Evolutionary conservation across 495 filamentous ascomycete species (phyloP).

Genomic region (Xylaria longipes): DNA sequence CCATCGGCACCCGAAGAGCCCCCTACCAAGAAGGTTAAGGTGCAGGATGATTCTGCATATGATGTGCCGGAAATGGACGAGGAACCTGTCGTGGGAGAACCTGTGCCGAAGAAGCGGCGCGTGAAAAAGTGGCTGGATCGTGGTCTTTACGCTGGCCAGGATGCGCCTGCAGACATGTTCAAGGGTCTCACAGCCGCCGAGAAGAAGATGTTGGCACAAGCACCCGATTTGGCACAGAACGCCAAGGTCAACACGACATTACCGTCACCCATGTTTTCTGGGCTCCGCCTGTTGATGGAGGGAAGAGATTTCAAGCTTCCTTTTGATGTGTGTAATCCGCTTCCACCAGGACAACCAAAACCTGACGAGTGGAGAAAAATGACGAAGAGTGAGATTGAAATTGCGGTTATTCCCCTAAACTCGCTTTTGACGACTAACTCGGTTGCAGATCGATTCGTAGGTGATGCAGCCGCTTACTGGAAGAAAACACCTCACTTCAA

Average conservation of each 20-base stretch:
- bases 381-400: constrained; percentile 72
- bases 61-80: constrained; percentile 50
- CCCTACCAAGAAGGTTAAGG: constrained; percentile 52
- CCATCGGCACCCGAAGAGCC: constrained; percentile 33
- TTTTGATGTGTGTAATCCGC: constrained; percentile 85
- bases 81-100: constrained; percentile 43
- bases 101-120: constrained; percentile 50
- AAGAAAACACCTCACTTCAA: constrained; percentile 76
- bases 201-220: constrained; percentile 64
- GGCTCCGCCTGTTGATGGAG: constrained; percentile 62
- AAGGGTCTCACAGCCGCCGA: constrained; percentile 64
- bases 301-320: constrained; percentile 86
- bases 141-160: constrained; percentile 90
- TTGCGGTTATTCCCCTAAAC: constrained; percentile 15
- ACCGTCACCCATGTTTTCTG: constrained; percentile 51
- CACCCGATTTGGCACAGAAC: constrained; percentile 51
- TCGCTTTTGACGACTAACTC: constrained; percentile 19
- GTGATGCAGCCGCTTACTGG: constrained; percentile 86
- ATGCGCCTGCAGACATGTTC: constrained; percentile 62
- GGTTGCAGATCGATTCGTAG: constrained; percentile 82
- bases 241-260: constrained; percentile 50
- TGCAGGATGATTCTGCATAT: constrained; percentile 46
- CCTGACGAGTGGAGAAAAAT: constrained; percentile 89
- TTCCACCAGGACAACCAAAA: constrained; percentile 84
- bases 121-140: constrained; percentile 78